These are phyloP conservation scores for Arabidopsis hybrid DNA, from an alignment of 441 rosid species.

Conservation along the genomic window DNA sequence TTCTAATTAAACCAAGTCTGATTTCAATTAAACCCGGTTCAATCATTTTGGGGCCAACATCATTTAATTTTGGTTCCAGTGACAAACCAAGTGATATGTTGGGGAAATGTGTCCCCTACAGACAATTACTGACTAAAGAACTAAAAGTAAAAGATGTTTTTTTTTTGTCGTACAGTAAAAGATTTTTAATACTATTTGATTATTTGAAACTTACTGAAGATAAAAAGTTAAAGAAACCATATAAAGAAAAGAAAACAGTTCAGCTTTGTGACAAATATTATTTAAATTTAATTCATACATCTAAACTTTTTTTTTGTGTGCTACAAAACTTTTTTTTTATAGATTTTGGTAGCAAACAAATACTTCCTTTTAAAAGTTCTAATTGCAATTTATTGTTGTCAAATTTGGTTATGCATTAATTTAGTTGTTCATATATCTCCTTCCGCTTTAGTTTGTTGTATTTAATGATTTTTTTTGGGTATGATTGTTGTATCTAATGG, in stretches of 20 bases:
- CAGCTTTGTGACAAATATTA: constrained; percentile 21
- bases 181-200: not conserved
- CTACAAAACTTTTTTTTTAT: not conserved
- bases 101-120: constrained; percentile 28
- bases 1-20: not conserved
- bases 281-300: not conserved
- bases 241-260: constrained; percentile 28
- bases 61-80: not conserved
- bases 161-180: too few species aligned
- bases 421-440: too few species aligned
- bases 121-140: constrained; percentile 31
- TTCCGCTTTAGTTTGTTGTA: too few species aligned
- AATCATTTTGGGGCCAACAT: not conserved
- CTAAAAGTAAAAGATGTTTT: constrained; percentile 25
- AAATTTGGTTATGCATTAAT: not conserved
- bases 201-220: not conserved
- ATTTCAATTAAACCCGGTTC: not conserved
- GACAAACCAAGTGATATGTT: constrained; percentile 30
- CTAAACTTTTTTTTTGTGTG: not conserved
- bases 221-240: constrained; percentile 6
- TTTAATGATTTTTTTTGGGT: too few species aligned
- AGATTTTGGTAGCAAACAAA: constrained; percentile 26
- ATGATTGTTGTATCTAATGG: too few species aligned
- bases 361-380: constrained; percentile 6
- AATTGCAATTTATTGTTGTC: not conserved